Evolutionary conservation across 1,284 basidiomycete species (phyloP), one percentile per base, ranked within the genome.

Genomic region (Meripilus lineatus): DNA sequence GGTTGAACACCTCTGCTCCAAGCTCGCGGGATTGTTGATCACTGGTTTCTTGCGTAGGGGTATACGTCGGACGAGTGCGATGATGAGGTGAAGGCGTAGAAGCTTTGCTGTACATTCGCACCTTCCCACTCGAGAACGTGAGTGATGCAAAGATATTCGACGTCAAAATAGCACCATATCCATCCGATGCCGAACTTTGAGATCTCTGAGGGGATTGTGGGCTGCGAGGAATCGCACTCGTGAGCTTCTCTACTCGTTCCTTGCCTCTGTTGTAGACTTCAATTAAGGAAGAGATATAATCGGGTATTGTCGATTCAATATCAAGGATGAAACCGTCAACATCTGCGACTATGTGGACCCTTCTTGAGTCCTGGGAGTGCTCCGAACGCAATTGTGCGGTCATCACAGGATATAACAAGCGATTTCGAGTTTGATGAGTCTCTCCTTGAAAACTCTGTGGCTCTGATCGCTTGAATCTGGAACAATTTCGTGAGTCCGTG

Each of bases 271-370:
- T 78, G 64, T 93, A 95, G 22, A 95, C 88, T 51, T 93, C 89
- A 30, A 91, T 72, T 13, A 95, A 67, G 21, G 87, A 82, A 60
- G 86, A 90, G 4, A 92, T 67, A 52, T 83, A 87, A 50, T 84
- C 81, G 2, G 89, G 80, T 42, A 95, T 84, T 21, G 78, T 77
- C 0, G 92, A 85, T 54, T 93, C 89, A 14, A 96, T 70, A 50
- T 92, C 84, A 26, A 95, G 70, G 42, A 90, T 75, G 62, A 95
- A 94, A 21, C 93, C 93, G 50, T 81, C 89, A 47, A 95, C 88
- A 38, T 77, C 77, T 3, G 88, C 89, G 40, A 74, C 71, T 38
- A 91, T 71, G 59, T 75, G 79, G 23, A 91, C 63, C 41, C 78
- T 75, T 48, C 81, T 77, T 11, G 71, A 70, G 3, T 71, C 58